phyloP scores from a whole-genome alignment of 225 moss, liverwort and hornwort genomes.

The Climacium dendroides region DNA sequence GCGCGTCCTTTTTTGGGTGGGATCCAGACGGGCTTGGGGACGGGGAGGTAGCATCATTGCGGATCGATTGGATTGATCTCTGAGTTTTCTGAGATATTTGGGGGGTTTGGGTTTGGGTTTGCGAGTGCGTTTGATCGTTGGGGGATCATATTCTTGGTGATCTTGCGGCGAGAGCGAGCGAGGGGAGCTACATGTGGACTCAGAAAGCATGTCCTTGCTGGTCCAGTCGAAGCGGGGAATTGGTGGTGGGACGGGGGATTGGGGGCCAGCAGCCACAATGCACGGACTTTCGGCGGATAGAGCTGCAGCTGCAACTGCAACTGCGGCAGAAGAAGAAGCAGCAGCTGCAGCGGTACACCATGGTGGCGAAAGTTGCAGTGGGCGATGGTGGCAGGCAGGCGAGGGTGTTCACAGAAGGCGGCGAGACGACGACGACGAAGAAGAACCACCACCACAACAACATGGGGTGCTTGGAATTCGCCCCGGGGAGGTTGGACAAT shows the following conservation, averaged over 20 bases:
- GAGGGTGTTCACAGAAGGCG: slow-evolving; percentile 13
- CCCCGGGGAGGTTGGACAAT: slow-evolving; percentile 18
- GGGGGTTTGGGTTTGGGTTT: not conserved
- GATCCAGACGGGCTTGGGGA: not conserved
- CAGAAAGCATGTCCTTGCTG: slow-evolving; percentile 24
- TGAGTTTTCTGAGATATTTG: not conserved
- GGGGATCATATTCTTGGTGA: not conserved
- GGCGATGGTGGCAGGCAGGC: slow-evolving; percentile 28
- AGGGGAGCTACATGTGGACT: slow-evolving; percentile 31
- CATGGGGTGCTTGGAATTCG: slow-evolving; percentile 14
- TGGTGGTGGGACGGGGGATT: not conserved
- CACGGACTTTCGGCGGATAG: not conserved
- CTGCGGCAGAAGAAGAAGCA: not conserved
- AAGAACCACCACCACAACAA: not conserved
- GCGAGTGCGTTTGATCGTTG: not conserved
- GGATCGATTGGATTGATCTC: not conserved
- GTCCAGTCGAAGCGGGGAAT: slow-evolving; percentile 27
- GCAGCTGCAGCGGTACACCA: not conserved
- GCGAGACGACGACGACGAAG: not conserved
- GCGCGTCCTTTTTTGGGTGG: not conserved
- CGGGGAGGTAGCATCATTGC: not conserved
- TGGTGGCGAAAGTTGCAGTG: slow-evolving; percentile 28
- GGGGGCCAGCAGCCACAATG: not conserved
- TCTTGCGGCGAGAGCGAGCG: not conserved
- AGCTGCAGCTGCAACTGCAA: not conserved